phyloP scores from a whole-genome alignment of 163 green algal genomes.

The Scenedesmus sp. region DNA sequence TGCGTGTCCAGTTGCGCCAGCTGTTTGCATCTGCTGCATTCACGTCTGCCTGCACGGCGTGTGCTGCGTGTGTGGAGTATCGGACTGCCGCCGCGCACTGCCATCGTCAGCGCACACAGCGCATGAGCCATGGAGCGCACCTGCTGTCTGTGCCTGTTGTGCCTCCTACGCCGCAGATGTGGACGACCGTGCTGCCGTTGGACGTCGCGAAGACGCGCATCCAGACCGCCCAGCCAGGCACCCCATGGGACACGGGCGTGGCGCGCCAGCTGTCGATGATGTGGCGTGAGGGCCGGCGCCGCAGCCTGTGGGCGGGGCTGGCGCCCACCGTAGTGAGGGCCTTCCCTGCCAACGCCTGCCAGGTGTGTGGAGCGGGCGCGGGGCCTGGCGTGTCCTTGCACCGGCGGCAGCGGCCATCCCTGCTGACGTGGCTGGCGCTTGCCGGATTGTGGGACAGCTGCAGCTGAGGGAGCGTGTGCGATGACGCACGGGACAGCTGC shows the following conservation, averaged over 20 bases:
- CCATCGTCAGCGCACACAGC: not conserved
- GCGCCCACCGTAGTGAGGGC: conserved; percentile 84
- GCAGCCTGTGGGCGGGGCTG: conserved; percentile 84
- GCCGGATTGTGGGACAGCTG: no score
- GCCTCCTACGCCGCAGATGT: conserved; percentile 71
- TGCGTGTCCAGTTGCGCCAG: no score
- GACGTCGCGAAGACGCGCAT: conserved; percentile 94
- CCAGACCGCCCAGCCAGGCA: conserved; percentile 82
- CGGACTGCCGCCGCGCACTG: no score
- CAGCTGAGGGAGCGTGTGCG: no score
- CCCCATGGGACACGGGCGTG: conserved; percentile 71
- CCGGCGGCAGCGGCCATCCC: no score
- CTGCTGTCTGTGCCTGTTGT: not conserved
- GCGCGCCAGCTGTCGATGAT: conserved; percentile 67
- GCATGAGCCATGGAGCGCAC: conserved; percentile 48
- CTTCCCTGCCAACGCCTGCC: conserved; percentile 93
- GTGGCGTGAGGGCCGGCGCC: conserved; percentile 67
- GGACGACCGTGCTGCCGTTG: conserved; percentile 86
- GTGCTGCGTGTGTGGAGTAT: no score
- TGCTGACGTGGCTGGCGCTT: no score
- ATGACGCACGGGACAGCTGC: no score
- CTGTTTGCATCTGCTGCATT: no score
- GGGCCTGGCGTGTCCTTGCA: no score
- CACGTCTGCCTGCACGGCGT: no score
- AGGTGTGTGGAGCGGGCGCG: conserved; percentile 64